These are phyloP conservation scores for Botrytis galanthina DNA, from an alignment of 2,329 filamentous ascomycete genomes.

Conservation along the genomic window DNA sequence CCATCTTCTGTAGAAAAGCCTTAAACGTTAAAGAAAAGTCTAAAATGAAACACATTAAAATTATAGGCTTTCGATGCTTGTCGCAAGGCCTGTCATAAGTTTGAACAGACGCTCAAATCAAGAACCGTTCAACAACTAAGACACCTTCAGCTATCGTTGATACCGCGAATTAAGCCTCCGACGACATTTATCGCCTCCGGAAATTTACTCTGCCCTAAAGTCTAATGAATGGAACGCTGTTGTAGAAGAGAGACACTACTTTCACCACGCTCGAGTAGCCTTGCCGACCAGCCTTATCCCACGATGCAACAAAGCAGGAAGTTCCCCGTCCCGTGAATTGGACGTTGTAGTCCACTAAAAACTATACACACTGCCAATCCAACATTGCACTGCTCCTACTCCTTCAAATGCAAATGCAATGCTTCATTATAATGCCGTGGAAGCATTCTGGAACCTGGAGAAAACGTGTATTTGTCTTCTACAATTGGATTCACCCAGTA, in stretches of 20 bases:
- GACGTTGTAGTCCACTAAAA: conserved; percentile 11
- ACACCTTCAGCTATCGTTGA: conserved; percentile 12
- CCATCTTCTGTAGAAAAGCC: not conserved
- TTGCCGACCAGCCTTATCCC: conserved; percentile 19
- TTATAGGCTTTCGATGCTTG: not conserved
- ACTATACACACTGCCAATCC: conserved; percentile 3
- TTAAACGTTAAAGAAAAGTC: not conserved
- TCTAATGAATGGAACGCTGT: conserved; percentile 1
- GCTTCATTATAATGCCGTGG: conserved; percentile 15
- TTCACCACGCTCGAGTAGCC: conserved; percentile 1
- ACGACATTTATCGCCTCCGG: conserved; percentile 13
- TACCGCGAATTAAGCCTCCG: conserved; percentile 9
- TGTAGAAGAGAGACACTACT: not conserved
- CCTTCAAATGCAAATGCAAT: conserved; percentile 22
- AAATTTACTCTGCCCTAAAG: not conserved
- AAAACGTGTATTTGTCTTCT: conserved; percentile 14
- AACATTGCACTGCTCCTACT: conserved; percentile 8
- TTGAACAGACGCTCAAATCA: conserved; percentile 7
- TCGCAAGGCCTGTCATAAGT: not conserved
- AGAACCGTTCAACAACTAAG: not conserved
- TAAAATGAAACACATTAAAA: not conserved
- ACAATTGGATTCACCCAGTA: conserved; percentile 6
- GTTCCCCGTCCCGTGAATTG: conserved; percentile 16
- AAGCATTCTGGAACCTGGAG: conserved; percentile 23
- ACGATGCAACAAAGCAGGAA: conserved; percentile 16